Evolutionary conservation across 83 land plant species (phyloP).

Genomic region (Diphasiastrum complanatum): DNA sequence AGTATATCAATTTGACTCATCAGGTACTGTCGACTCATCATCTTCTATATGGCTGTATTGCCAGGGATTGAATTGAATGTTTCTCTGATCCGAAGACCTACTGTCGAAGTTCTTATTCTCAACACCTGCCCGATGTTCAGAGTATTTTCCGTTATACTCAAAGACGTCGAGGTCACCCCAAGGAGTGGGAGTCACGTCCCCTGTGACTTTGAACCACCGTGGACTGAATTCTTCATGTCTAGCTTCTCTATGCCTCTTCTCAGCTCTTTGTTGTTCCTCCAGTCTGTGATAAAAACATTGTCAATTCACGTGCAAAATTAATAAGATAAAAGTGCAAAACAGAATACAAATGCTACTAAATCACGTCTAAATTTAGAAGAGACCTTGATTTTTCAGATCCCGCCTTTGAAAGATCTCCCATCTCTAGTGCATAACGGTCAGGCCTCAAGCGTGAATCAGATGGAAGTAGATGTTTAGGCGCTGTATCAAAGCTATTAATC

Average conservation of each 20-base stretch:
- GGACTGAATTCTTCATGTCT: conserved; percentile 57
- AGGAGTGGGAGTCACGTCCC: conserved; percentile 63
- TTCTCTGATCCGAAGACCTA: conserved; percentile 30
- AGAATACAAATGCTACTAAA: background rate
- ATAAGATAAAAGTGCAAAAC: too few species aligned
- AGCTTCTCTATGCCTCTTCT: conserved; percentile 74
- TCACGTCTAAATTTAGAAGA: conserved; percentile 11
- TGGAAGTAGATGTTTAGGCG: conserved; percentile 70
- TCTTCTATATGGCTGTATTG: too few species aligned
- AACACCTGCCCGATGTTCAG: conserved; percentile 45
- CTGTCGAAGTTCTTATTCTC: conserved; percentile 35
- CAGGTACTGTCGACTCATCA: too few species aligned
- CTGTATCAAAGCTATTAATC: conserved; percentile 93
- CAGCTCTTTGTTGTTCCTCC: conserved; percentile 95
- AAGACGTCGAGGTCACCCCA: conserved; percentile 95
- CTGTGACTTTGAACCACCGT: conserved; percentile 70
- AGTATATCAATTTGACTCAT: too few species aligned
- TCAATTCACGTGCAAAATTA: too few species aligned
- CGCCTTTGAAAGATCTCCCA: conserved; percentile 79
- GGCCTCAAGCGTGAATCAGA: conserved; percentile 97
- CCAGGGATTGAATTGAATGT: conserved; percentile 80
- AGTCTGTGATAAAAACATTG: conserved; percentile 41
- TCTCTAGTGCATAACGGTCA: conserved; percentile 84
- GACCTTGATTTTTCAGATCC: conserved; percentile 85
- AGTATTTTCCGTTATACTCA: conserved; percentile 78